Percentiles rank a stretch among this genome's conserved stretches.
These are phyloP conservation scores for Alisma plantagoaquatica DNA, from an alignment of 106 monocot genomes.

Conservation along the genomic window DNA sequence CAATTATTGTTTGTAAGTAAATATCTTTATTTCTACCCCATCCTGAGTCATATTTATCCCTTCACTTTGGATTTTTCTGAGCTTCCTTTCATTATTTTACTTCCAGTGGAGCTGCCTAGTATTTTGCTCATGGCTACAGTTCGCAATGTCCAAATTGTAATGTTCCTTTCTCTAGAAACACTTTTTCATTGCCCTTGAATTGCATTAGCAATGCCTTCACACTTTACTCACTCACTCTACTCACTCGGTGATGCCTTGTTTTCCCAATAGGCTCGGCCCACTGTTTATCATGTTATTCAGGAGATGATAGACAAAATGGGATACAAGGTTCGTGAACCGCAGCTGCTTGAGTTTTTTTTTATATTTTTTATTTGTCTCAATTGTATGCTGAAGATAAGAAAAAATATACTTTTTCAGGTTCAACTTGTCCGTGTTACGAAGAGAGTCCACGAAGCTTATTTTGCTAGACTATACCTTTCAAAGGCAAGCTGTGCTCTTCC, in stretches of 20 bases:
- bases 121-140: constrained; percentile 86
- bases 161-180: too few relatives aligned
- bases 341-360: background rate
- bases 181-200: too few relatives aligned
- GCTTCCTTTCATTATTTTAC: background rate
- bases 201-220: too few relatives aligned
- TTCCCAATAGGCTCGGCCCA: constrained; percentile 16
- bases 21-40: too few relatives aligned
- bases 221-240: too few relatives aligned
- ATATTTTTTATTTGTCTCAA: background rate
- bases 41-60: too few relatives aligned
- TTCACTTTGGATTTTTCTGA: too few relatives aligned
- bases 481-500: constrained; percentile 20
- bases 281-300: constrained; percentile 76
- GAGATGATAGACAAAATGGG: constrained; percentile 91
- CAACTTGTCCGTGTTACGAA: constrained; percentile 72
- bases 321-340: constrained; percentile 58
- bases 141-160: constrained; percentile 74
- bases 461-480: too few relatives aligned
- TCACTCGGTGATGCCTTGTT: background rate
- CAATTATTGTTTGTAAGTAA: constrained; percentile 72
- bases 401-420: constrained; percentile 36
- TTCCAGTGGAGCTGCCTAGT: constrained; percentile 87
- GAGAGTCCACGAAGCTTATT: constrained; percentile 79
- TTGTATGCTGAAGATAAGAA: too few relatives aligned